Evolutionary conservation across 106 monocot species (phyloP), one percentile per base, ranked within the genome.

Genomic region (Allium sativum): DNA sequence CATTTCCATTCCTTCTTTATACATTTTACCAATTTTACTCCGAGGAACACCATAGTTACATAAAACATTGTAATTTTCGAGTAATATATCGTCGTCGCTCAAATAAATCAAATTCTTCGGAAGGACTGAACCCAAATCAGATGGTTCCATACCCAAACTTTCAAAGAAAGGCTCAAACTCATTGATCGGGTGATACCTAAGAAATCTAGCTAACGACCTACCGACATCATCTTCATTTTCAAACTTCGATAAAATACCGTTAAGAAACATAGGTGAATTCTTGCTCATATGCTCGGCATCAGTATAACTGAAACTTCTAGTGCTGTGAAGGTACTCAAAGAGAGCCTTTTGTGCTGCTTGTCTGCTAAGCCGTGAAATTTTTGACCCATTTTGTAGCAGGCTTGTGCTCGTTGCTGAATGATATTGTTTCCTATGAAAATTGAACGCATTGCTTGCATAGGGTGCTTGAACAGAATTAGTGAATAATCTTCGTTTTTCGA

Each of bases 111-210:
- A 43, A 66, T 79, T 56, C 9, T 55, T 78, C 6, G 90, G 87
- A 41, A 96, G 78, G 56, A 96, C 59, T 1, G 44, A 16, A 51
- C 47, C 53, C 19, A 83, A 44, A 62, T 96, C 86, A 10, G 70
- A 66, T 14, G 77, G 77, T 55, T 77, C 74, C 70, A 96, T 58
- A 14, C 90, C 95, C 18, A 91, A 66, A 58, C 95, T 90, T 71
- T 96, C 95, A n/a, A 96, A 69, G 71, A 96, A 96, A 13, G 95
- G 95, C 51, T 96, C 95, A 20, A 87, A 96, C 63, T 96, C 95
- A 67, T 96, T 96, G 45, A 96, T 87, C 0, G 90, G 90, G 61
- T 90, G 67, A 65, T 72, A 87, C 46, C 79, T 75, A 57, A 90
- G 67, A 53, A 85, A 85, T 50, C 61, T 79, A 18, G 71, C 59